Evolutionary conservation across 441 rosid species (phyloP).

Genomic region (Euphorbia corollata): DNA sequence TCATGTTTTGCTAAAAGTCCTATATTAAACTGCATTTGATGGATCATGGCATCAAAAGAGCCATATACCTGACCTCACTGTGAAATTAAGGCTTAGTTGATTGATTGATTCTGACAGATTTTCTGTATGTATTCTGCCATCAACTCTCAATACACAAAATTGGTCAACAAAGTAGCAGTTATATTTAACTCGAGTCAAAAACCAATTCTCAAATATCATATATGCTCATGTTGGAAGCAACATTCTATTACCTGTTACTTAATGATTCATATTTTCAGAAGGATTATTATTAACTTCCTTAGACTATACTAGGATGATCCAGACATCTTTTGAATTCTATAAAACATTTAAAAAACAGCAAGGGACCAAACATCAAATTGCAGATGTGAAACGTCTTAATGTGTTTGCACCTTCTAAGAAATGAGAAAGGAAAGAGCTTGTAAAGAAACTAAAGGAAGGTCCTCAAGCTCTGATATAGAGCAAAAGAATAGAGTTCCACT

Average conservation of each 20-base stretch:
- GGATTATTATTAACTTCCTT: neutral
- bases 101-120: no score
- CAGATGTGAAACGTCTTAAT: neutral
- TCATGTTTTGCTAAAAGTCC: no score
- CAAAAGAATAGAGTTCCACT: no score
- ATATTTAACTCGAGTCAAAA: neutral
- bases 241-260: neutral
- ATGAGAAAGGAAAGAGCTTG: neutral
- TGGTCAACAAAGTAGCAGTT: neutral
- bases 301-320: neutral
- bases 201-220: neutral
- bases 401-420: neutral
- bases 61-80: no score
- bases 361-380: neutral
- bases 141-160: neutral
- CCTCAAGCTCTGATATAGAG: no score
- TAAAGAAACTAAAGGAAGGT: neutral
- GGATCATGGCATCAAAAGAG: no score
- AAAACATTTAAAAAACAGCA: no score
- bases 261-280: neutral
- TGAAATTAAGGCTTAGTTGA: no score
- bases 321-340: neutral
- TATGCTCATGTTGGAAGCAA: neutral
- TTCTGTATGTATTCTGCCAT: no score
- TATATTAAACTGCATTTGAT: no score